phyloP scores from a whole-genome alignment of 2,329 filamentous ascomycete genomes.

The Colletotrichum endophyticum region DNA sequence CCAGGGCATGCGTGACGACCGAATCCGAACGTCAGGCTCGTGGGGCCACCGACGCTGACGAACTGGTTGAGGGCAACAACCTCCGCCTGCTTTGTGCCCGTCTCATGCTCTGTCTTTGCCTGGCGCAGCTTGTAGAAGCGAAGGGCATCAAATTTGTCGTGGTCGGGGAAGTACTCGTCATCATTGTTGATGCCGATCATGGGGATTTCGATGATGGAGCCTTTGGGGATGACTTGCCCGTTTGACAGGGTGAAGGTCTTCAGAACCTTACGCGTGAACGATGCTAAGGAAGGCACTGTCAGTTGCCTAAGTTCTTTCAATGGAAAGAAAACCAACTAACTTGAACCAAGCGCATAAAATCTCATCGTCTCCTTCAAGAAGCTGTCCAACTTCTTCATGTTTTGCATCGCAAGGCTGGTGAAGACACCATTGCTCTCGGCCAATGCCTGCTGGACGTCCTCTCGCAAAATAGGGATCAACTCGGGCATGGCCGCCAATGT shows the following conservation, averaged over 20 bases:
- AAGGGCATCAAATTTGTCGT: conserved; percentile 27
- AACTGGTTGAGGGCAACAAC: conserved; percentile 35
- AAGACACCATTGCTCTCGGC: conserved; percentile 35
- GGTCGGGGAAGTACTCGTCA: conserved; percentile 34
- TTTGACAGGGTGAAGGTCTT: conserved; percentile 57
- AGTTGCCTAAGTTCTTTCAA: accelerated
- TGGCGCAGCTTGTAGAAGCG: conserved; percentile 12
- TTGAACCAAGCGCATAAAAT: conserved; percentile 31
- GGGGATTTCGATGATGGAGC: conserved; percentile 47
- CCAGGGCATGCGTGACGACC: conserved; percentile 47
- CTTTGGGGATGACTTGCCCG: conserved; percentile 53
- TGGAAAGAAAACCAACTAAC: conserved; percentile 28
- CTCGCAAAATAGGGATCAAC: conserved; percentile 52
- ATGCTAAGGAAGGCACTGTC: too few species aligned
- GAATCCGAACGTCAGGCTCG: conserved; percentile 40
- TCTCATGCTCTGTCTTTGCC: not conserved
- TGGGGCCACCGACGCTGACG: conserved; percentile 40
- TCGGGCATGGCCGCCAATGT: conserved; percentile 56
- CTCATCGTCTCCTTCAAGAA: conserved; percentile 43
- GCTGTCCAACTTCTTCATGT: conserved; percentile 45
- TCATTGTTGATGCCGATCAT: conserved; percentile 40
- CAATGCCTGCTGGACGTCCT: conserved; percentile 50
- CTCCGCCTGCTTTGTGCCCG: not conserved
- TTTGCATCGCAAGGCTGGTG: conserved; percentile 38
- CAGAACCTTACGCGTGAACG: conserved; percentile 56